Base-by-base conservation (phyloP, 2,329 filamentous ascomycete genomes). In the Colletotrichum falcatum region DNA sequence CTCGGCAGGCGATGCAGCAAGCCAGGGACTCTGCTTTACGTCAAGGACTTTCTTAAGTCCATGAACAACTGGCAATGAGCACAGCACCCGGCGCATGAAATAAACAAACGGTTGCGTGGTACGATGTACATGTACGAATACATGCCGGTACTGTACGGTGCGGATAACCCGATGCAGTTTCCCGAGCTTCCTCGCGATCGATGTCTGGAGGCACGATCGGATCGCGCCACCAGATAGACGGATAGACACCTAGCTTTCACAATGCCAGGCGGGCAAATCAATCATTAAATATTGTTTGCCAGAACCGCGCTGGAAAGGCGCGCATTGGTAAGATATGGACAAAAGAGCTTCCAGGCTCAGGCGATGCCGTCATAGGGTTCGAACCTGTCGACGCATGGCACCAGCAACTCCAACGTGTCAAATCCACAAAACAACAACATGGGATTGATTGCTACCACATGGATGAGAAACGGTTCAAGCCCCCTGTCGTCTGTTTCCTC, bases 171-270 rank as follows among this genome's bases (percentile, higher is more conserved):
- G 14, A 48, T 44, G 63, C 42, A 44, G 49, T 49, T 33, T 66
- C 48, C 55, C 66, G 62, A 5, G 33, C 58, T 30, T 51, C 28
- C 28, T 66, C 44, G 11, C 67, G 42, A 70, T 70, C 49, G 67
- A 53, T 58, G 51, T 66, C 56, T 58, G 51, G 48, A 42, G 12
- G 39, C n/a, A 61, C n/a, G 63, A 61, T 70, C 67, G 42, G 63
- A 56, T 56, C 28, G 42, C 39, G 59, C 30, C 30, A 35, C 16
- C 46, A 39, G 51, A 35, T 23, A n/a, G 35, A 37, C 7, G 7
- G 4, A 3, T 33, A 33, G 30, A 33, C 7, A 33, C 30, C 30
- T 33, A 39, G 18, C 39, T 55, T 20, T 30, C 51, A 46, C 20
- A 30, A 35, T 30, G 23, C n/a, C 18, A 35, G 26, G 11, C 4